A percentile compares a stretch with the other conserved stretches of the same genome.
Evolutionary conservation across 768 basidiomycete genomes (phyloP).

Genomic region (Pluteus cervinus): DNA sequence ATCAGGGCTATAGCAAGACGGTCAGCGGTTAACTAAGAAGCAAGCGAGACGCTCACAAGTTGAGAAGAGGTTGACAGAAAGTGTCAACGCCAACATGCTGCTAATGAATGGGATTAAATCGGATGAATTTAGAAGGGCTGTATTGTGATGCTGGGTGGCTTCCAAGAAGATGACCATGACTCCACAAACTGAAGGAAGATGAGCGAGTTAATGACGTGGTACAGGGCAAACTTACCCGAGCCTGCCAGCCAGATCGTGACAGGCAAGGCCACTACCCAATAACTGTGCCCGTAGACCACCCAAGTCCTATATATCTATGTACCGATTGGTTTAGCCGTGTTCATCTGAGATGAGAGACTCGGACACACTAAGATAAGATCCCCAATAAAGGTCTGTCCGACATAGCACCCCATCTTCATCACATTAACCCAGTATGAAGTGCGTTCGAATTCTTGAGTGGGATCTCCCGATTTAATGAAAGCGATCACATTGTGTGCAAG

Average conservation of each 20-base stretch:
- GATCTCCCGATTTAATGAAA: conserved; percentile 28
- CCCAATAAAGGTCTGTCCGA: conserved; percentile 35
- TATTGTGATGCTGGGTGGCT: conserved; percentile 19
- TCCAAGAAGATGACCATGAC: conserved; percentile 25
- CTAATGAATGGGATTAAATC: conserved; percentile 29
- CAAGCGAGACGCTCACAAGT: conserved; percentile 21
- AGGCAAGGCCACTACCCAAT: conserved; percentile 23
- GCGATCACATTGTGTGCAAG: conserved; percentile 35
- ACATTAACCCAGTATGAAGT: conserved; percentile 35
- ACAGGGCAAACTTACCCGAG: conserved; percentile 17
- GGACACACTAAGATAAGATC: conserved; percentile 34
- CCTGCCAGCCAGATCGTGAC: conserved; percentile 29
- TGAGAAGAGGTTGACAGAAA: conserved; percentile 29
- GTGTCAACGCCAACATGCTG: conserved; percentile 27
- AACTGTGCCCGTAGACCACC: conserved; percentile 26
- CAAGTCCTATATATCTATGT: conserved; percentile 32
- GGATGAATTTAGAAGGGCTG: conserved; percentile 20
- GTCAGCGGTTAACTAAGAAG: background rate
- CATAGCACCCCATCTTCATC: conserved; percentile 34
- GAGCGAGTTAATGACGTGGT: background rate
- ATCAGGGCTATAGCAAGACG: conserved; percentile 24
- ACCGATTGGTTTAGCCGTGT: no score
- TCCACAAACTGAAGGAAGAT: conserved; percentile 22
- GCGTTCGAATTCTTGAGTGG: conserved; percentile 26
- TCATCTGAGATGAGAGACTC: no score